These are phyloP conservation scores for Salix brachista DNA, from an alignment of 345 rosid genomes.

Conservation along the genomic window DNA sequence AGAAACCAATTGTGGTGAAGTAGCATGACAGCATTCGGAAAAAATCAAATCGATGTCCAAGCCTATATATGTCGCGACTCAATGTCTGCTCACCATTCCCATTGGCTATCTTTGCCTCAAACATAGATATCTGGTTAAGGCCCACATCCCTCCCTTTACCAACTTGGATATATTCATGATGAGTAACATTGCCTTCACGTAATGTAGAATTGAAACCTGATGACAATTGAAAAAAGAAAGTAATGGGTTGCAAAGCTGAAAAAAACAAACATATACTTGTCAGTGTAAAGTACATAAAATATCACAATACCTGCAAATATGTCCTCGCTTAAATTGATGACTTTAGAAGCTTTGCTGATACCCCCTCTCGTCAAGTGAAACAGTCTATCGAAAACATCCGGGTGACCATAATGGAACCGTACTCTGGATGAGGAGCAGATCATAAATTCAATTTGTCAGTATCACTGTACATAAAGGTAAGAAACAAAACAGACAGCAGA, in stretches of 20 bases:
- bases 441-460: neutral
- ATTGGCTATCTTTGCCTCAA: constrained; percentile 96
- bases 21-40: constrained; percentile 97
- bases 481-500: neutral
- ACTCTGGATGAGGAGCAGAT: constrained; percentile 51
- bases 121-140: constrained; percentile 94
- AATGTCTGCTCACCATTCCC: constrained; percentile 98
- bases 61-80: constrained; percentile 91
- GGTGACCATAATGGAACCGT: constrained; percentile 99
- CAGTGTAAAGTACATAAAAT: too few species aligned
- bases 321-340: constrained; percentile 95
- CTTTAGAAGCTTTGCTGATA: constrained; percentile 94
- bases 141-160: constrained; percentile 99
- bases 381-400: constrained; percentile 96
- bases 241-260: neutral
- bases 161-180: constrained; percentile 98
- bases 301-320: constrained; percentile 70
- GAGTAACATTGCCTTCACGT: constrained; percentile 98
- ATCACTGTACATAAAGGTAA: neutral
- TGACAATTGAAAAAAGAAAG: constrained; percentile 5
- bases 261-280: neutral
- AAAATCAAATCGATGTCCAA: constrained; percentile 97
- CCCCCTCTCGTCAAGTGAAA: constrained; percentile 99
- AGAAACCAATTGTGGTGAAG: constrained; percentile 95
- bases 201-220: constrained; percentile 96